Base-by-base conservation (phyloP, 192 early-diverging fungal species). In the Diversispora eburnea region DNA sequence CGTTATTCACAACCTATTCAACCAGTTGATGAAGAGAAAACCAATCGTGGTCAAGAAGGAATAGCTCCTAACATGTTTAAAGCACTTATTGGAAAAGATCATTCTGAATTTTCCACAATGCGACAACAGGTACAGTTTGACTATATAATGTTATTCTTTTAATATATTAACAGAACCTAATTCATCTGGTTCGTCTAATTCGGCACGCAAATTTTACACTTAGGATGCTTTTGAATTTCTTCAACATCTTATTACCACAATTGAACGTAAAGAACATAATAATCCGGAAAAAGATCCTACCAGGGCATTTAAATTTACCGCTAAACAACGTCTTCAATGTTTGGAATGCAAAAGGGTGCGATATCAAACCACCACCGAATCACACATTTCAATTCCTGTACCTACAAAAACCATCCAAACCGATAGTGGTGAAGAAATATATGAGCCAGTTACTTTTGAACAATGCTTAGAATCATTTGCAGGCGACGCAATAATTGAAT, bases 101-200 rank as follows among this genome's bases (percentile, higher is more conserved):
- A 98, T 72, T 76, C 88, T n/a, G 98, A 99, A 77, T 99, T 99
- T 67, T 89, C 91, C 20, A 92, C 95, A 2, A 99, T 99, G 98
- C 85, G 94, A 45, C 98, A 99, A 79, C 98, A 98, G 69, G 79
- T 88, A 33, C 25, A 76, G 13, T 52, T 68, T 7, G 8, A n/a
- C 19, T 43, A 3, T 42, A 25, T 68, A 48, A 47, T 61, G 5
- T 62, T 75, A 22, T 41, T 20, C 45, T 33, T 58, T 42, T 45
- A 7, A 17, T 13, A 45, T 41, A 22, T 43, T 52, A 39, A 52
- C 3, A 54, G 1, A 45, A 19, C 45, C 45, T 54, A 8, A 25
- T 39, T 42, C 4, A 1, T 41, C 43, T 51, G n/a, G n/a, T n/a
- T n/a, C n/a, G n/a, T n/a, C n/a, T n/a, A n/a, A n/a, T n/a, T n/a